Base-by-base conservation (phyloP, 192 early-diverging fungal species). In the Coemansia sp. region DNA sequence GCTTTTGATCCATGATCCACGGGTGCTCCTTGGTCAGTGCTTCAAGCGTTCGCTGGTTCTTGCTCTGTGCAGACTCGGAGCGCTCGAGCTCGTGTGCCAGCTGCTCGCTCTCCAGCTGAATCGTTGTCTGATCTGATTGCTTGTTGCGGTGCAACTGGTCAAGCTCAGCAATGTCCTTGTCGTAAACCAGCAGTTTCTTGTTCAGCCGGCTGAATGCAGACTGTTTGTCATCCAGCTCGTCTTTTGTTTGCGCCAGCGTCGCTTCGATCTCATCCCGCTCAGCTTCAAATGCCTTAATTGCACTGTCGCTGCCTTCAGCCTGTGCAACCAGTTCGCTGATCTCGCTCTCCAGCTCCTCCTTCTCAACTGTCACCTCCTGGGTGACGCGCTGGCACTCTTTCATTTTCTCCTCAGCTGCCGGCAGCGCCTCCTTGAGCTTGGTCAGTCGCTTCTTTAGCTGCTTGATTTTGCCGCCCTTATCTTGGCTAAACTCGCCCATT, bases 1-100 rank as follows among this genome's bases (percentile, higher is more conserved):
- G 85, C 65, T 89, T 91, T 62, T 95, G 88, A 71, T 95, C 92
- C 12, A 62, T 52, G 56, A 99, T 99, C 97, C 97, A 99, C 4
- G 88, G 87, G 57, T 90, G 65, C 26, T 82, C 72, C 7, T 65
- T 68, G 68, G 87, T 83, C 45, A 92, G 67, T 1, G 78, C 72
- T 14, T 75, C 49, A 3, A 90, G 66, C 10, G 67, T 72, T 11
- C 78, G 80, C 39, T 80, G 60, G 2, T 84, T 62, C 26, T 73
- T 69, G 39, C 81, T 72, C 25, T 87, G 84, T 21, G 92, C 87
- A 23, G 84, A 84, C 60, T 87, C 81, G 52, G 84, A 86, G 6
- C 85, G 78, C 49, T 95, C 91, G 6, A 91, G 82, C 67, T 94
- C 92, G 61, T 91, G 91, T 16, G 76, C 68, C 26, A 93, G 62